Percentiles rank a stretch among this genome's conserved stretches.
Evolutionary conservation across 1,284 basidiomycete genomes (phyloP).

Genomic region (Leccinum subrobustum): DNA sequence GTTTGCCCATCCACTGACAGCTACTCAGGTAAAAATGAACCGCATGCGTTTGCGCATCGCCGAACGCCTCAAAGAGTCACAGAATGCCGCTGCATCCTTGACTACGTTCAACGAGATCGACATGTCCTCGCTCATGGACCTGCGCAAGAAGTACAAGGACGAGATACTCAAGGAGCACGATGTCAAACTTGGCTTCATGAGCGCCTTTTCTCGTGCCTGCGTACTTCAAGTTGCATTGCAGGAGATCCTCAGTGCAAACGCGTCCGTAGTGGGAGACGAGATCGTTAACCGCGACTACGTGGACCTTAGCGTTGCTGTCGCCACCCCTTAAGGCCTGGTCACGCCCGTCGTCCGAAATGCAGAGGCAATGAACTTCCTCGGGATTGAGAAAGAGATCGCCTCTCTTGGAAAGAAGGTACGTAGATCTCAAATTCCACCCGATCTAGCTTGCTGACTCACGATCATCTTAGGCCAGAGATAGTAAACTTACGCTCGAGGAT

Average conservation of each 20-base stretch:
- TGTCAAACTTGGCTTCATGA: conserved; percentile 99
- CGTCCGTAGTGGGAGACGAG: conserved; percentile 92
- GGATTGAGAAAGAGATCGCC: conserved; percentile 93
- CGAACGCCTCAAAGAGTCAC: conserved; percentile 96
- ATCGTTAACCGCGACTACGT: conserved; percentile 97
- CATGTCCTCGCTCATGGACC: conserved; percentile 93
- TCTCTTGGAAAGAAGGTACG: conserved; percentile 86
- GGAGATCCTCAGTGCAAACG: conserved; percentile 95
- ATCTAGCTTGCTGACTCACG: conserved; percentile 8
- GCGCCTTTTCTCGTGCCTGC: conserved; percentile 90
- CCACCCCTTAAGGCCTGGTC: conserved; percentile 96
- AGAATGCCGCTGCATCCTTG: conserved; percentile 94
- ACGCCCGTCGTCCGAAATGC: conserved; percentile 95
- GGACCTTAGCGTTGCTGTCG: conserved; percentile 93
- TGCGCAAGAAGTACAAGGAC: conserved; percentile 97
- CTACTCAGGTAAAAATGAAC: conserved; percentile 86
- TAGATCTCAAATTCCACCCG: conserved; percentile 7
- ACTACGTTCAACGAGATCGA: conserved; percentile 99
- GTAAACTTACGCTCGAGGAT: conserved; percentile 94
- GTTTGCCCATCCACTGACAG: not conserved
- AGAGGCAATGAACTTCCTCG: conserved; percentile 84
- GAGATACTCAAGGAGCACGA: conserved; percentile 89
- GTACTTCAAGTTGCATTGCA: conserved; percentile 69
- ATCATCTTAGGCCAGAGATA: conserved; percentile 76
- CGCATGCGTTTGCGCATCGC: conserved; percentile 97